Percentiles rank a stretch among this genome's conserved stretches.
Evolutionary conservation across 495 filamentous ascomycete genomes (phyloP).

Genomic region (Penicillium coprophilum): DNA sequence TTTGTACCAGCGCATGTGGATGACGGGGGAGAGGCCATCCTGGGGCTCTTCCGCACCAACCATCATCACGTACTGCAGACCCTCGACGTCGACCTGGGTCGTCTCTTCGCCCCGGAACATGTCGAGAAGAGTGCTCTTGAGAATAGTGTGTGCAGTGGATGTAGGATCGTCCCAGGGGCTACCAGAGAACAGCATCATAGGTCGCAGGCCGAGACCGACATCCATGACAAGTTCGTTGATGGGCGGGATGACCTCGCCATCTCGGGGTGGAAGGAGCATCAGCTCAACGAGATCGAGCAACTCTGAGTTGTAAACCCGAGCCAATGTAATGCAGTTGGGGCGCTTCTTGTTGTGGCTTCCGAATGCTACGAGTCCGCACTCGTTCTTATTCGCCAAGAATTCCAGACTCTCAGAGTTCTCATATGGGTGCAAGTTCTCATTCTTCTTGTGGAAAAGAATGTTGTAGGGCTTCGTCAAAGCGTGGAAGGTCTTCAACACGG

Average conservation of each 20-base stretch:
- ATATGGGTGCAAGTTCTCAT: conserved; percentile 82
- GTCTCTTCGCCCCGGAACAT: conserved; percentile 80
- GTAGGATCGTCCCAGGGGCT: conserved; percentile 77
- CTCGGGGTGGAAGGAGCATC: conserved; percentile 67
- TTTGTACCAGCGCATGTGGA: conserved; percentile 83
- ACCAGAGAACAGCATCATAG: conserved; percentile 83
- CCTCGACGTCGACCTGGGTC: conserved; percentile 85
- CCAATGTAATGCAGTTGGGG: conserved; percentile 82
- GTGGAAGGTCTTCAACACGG: conserved; percentile 78
- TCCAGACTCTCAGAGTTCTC: conserved; percentile 83
- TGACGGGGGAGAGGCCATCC: conserved; percentile 58
- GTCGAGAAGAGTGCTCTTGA: conserved; percentile 85
- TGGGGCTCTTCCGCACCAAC: conserved; percentile 76
- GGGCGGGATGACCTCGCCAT: conserved; percentile 59
- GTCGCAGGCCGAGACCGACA: conserved; percentile 70
- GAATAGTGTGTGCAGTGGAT: conserved; percentile 69
- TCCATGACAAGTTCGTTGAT: conserved; percentile 83
- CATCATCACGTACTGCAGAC: conserved; percentile 82
- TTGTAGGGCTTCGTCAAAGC: conserved; percentile 74
- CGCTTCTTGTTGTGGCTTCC: conserved; percentile 87
- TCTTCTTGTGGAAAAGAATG: conserved; percentile 93
- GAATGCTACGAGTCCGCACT: conserved; percentile 77
- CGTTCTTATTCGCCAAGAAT: conserved; percentile 95
- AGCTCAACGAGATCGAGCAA: conserved; percentile 93
- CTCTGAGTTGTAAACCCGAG: conserved; percentile 77